A percentile compares a stretch with the other conserved stretches of the same genome.
These are phyloP conservation scores for Yarrowia sp. DNA, from an alignment of 805 yeast genomes.

Conservation along the genomic window DNA sequence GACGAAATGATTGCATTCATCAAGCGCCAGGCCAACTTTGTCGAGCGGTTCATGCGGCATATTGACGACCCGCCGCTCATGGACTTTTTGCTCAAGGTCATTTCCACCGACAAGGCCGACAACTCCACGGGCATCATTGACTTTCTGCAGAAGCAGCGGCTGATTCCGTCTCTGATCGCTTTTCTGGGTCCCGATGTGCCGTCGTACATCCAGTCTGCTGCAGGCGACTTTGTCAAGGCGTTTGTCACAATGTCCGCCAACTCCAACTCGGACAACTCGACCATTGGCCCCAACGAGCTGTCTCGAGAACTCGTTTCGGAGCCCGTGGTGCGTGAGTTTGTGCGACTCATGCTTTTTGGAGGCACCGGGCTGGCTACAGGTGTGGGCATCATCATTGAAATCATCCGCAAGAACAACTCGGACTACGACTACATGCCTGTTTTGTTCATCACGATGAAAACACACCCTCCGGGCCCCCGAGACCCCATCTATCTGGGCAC, in stretches of 20 bases:
- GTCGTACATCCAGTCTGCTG: conserved; percentile 81
- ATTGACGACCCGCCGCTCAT: conserved; percentile 90
- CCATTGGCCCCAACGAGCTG: conserved; percentile 93
- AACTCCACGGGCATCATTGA: conserved; percentile 83
- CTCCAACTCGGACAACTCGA: conserved; percentile 81
- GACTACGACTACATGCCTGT: conserved; percentile 93
- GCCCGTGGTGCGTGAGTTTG: conserved; percentile 60
- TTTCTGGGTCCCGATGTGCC: conserved; percentile 65
- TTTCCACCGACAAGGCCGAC: conserved; percentile 90
- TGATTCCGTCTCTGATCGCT: conserved; percentile 69
- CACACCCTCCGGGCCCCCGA: conserved; percentile 88
- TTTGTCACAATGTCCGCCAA: conserved; percentile 91
- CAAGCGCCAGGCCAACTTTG: conserved; percentile 62
- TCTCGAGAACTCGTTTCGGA: conserved; percentile 86
- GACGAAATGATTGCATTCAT: conserved; percentile 73
- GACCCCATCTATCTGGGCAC: conserved; percentile 93
- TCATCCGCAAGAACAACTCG: conserved; percentile 91
- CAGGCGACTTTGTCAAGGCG: conserved; percentile 93
- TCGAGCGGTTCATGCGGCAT: conserved; percentile 76
- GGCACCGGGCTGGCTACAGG: conserved; percentile 91
- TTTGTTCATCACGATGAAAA: conserved; percentile 70
- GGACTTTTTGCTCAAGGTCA: conserved; percentile 85
- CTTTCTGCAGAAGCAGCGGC: conserved; percentile 62
- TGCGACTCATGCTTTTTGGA: conserved; percentile 66
- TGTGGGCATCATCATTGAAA: conserved; percentile 90